These are phyloP conservation scores for Fusarium sp. DNA, from an alignment of 2,329 filamentous ascomycete genomes.

Conservation along the genomic window DNA sequence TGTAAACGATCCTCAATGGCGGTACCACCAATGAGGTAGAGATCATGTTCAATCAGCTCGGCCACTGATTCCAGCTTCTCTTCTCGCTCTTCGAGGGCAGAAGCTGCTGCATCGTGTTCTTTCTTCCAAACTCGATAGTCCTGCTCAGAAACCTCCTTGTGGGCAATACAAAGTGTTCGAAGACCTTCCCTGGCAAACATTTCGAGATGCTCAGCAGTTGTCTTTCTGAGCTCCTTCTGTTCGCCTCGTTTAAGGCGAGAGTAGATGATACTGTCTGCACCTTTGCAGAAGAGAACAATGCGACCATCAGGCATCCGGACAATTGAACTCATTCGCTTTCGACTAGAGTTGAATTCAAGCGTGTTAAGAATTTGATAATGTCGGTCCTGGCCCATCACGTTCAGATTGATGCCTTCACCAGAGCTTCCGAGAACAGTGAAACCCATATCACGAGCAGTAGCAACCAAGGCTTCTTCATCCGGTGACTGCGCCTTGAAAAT, in stretches of 20 bases:
- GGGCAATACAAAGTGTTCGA: slow-evolving; percentile 91
- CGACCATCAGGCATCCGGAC: slow-evolving; percentile 91
- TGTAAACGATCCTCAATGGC: slow-evolving; percentile 97
- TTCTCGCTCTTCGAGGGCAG: slow-evolving; percentile 85
- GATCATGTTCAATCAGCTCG: slow-evolving; percentile 88
- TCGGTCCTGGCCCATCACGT: slow-evolving; percentile 85
- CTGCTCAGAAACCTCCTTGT: slow-evolving; percentile 80
- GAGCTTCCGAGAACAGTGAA: slow-evolving; percentile 89
- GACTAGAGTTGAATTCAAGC: slow-evolving; percentile 95
- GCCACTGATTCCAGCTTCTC: slow-evolving; percentile 92
- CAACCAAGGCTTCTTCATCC: slow-evolving; percentile 92
- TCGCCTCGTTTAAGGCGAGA: slow-evolving; percentile 86
- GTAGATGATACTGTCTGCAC: slow-evolving; percentile 97
- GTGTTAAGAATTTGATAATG: slow-evolving; percentile 91
- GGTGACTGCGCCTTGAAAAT: slow-evolving; percentile 97
- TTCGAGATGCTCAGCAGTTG: slow-evolving; percentile 93
- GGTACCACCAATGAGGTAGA: slow-evolving; percentile 89
- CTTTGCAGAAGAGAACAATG: slow-evolving; percentile 95
- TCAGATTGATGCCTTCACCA: slow-evolving; percentile 83
- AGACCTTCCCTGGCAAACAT: slow-evolving; percentile 97
- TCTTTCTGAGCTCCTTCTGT: slow-evolving; percentile 82
- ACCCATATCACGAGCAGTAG: slow-evolving; percentile 93
- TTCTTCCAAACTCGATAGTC: slow-evolving; percentile 88
- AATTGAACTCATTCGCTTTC: slow-evolving; percentile 98
- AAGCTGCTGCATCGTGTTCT: slow-evolving; percentile 86